Percentiles rank a stretch among this genome's conserved stretches.
These are phyloP conservation scores for Forsythia suspensa DNA, from an alignment of 257 asterid genomes.

Conservation along the genomic window DNA sequence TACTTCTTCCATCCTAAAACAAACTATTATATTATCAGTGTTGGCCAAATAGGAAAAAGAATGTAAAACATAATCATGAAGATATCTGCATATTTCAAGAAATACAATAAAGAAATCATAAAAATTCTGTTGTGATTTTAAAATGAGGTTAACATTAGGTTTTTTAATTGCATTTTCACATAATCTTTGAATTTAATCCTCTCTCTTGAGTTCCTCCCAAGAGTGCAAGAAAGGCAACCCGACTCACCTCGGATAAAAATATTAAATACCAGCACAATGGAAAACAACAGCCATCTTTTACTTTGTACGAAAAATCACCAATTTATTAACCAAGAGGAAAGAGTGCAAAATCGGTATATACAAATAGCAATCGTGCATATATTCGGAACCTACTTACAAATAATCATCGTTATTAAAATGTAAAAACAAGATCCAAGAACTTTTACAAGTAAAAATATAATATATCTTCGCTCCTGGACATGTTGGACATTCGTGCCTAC, in stretches of 20 bases:
- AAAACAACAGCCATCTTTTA: background rate
- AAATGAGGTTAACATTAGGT: background rate
- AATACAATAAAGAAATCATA: background rate
- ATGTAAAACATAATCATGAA: background rate
- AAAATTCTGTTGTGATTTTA: background rate
- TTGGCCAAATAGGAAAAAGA: background rate
- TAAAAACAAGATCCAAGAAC: background rate
- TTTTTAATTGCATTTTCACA: background rate
- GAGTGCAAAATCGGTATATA: background rate
- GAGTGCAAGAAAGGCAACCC: background rate
- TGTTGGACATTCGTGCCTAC: background rate
- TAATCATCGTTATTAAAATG: too few species aligned
- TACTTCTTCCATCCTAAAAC: slow-evolving; percentile 55
- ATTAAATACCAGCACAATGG: background rate
- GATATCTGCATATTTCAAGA: background rate
- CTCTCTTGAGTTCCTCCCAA: background rate
- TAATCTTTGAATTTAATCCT: background rate
- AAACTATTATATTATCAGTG: slow-evolving; percentile 16
- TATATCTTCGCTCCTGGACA: background rate
- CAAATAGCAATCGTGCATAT: background rate
- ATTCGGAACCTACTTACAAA: background rate
- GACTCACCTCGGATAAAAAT: background rate
- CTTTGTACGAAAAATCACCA: background rate
- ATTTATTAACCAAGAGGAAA: background rate
- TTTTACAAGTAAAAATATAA: background rate